These are phyloP conservation scores for Ascochyta rabiei DNA, from an alignment of 2,329 filamentous ascomycete genomes.

Conservation along the genomic window DNA sequence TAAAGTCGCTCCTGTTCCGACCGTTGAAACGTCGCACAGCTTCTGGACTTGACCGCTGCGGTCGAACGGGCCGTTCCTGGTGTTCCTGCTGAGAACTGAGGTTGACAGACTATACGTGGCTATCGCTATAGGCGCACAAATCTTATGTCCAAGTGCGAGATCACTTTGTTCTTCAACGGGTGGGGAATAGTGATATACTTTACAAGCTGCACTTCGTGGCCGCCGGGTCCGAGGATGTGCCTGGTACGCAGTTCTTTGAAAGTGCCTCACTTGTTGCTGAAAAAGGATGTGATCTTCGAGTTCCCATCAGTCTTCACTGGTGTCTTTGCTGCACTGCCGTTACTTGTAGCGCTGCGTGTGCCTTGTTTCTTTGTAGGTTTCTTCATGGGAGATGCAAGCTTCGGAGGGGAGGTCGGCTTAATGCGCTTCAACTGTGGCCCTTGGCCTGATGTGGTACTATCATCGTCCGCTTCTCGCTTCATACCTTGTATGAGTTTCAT, in stretches of 20 bases:
- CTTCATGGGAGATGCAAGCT: slow-evolving; percentile 31
- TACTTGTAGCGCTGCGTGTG: slow-evolving; percentile 63
- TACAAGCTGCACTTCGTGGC: slow-evolving; percentile 15
- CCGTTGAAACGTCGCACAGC: background rate
- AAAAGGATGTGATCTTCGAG: slow-evolving; percentile 65
- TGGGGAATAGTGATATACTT: background rate
- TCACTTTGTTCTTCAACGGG: background rate
- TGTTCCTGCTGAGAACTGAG: background rate
- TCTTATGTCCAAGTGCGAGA: background rate
- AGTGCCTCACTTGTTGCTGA: slow-evolving; percentile 53
- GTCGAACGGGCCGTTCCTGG: background rate
- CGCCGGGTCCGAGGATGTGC: slow-evolving; percentile 20
- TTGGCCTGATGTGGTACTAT: slow-evolving; percentile 37
- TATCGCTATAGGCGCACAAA: background rate
- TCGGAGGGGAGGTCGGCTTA: slow-evolving; percentile 32
- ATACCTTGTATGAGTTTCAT: slow-evolving; percentile 41
- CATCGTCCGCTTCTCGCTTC: slow-evolving; percentile 52
- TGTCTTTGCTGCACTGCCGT: slow-evolving; percentile 55
- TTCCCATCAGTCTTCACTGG: slow-evolving; percentile 56
- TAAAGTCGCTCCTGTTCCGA: background rate
- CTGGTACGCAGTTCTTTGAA: slow-evolving; percentile 1
- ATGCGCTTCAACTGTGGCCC: slow-evolving; percentile 49
- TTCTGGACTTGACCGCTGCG: background rate
- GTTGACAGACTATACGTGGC: background rate
- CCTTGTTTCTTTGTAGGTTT: slow-evolving; percentile 49